Conservation (phyloP, 331 rosid species). For the Cucumis variabilis region DNA sequence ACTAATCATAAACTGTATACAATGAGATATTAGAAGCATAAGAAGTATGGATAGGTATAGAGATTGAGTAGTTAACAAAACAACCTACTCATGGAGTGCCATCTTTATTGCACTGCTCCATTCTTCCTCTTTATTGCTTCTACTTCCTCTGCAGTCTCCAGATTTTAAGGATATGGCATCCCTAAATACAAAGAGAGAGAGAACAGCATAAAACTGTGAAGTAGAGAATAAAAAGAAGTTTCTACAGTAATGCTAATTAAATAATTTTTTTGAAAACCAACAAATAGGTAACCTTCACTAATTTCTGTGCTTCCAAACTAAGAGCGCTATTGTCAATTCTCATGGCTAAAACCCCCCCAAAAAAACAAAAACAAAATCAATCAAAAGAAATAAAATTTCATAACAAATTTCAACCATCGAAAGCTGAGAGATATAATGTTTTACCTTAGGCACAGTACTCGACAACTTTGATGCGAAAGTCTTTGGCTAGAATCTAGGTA, state of each 20-base stretch:
- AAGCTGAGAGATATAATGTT: background rate
- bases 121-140: constrained; percentile 72
- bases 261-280: background rate
- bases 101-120: constrained; percentile 90
- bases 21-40: background rate
- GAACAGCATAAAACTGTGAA: background rate
- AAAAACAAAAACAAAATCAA: too few species aligned
- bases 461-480: constrained; percentile 82
- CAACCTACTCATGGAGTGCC: constrained; percentile 89
- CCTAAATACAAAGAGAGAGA: constrained; percentile 54
- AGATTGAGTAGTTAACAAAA: constrained; percentile 18
- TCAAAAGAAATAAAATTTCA: too few species aligned
- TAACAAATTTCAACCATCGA: too few species aligned
- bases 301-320: background rate
- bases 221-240: background rate
- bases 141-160: constrained; percentile 84
- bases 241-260: background rate
- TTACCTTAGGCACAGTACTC: constrained; percentile 91
- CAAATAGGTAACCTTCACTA: background rate
- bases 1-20: background rate
- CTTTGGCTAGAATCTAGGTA: constrained; percentile 77
- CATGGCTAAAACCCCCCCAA: too few species aligned
- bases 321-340: background rate
- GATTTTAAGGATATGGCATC: constrained; percentile 93
- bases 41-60: background rate